Evolutionary conservation across 495 filamentous ascomycete species (phyloP).

Genomic region (Xylaria flabelliformis): DNA sequence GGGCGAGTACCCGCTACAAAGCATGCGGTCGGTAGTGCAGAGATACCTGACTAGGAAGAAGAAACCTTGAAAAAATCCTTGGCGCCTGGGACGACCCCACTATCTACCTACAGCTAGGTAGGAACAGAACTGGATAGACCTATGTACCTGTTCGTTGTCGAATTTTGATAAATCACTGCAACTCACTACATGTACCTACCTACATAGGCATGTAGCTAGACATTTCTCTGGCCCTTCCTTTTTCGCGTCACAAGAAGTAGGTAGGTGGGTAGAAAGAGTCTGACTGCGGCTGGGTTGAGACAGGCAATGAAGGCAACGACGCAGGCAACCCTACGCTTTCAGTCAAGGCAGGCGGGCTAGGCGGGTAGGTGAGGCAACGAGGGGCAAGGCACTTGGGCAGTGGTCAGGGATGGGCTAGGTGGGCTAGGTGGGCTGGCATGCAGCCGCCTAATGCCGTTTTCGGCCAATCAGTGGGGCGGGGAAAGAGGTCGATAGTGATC

Average conservation of each 20-base stretch:
- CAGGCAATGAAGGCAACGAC: background rate
- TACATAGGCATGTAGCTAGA: background rate
- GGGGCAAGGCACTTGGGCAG: constrained; percentile 16
- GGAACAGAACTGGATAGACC: background rate
- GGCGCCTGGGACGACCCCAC: background rate
- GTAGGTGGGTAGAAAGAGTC: background rate
- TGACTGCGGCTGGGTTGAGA: constrained; percentile 10
- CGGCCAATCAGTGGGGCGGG: constrained; percentile 24
- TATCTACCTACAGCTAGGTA: background rate
- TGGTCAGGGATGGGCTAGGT: background rate
- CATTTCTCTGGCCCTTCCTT: no score
- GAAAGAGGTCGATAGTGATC: constrained; percentile 9
- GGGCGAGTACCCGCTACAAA: background rate
- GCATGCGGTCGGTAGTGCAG: background rate
- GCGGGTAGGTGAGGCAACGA: constrained; percentile 19
- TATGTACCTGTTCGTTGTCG: no score
- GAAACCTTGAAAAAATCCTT: background rate
- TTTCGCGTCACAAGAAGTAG: background rate
- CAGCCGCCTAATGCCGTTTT: constrained; percentile 23
- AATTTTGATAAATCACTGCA: background rate
- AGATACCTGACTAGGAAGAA: background rate
- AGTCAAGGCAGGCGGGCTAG: background rate
- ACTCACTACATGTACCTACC: no score
- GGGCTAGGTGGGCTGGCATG: constrained; percentile 17
- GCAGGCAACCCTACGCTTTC: constrained; percentile 12